Evolutionary conservation across 202 grass and related monocot genomes (phyloP).

Genomic region (Carex sylvatica): DNA sequence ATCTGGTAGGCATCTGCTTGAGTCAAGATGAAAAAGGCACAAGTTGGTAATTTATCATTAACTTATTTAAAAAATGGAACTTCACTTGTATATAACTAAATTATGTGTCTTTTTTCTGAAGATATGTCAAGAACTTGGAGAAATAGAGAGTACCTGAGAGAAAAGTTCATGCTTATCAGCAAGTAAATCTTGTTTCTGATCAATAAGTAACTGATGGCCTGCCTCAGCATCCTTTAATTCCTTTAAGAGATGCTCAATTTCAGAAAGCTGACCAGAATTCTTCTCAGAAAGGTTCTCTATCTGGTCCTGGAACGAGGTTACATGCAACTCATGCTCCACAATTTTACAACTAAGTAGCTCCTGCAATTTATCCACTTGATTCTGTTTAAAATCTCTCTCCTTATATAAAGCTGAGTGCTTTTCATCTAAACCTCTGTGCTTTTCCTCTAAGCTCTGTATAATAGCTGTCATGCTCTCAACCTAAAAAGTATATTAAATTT

Average conservation of each 20-base stretch:
- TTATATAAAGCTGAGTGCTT: constrained; percentile 12
- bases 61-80: neutral
- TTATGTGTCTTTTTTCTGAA: neutral
- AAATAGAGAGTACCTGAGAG: constrained; percentile 21
- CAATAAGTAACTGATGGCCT: constrained; percentile 1
- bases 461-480: constrained; percentile 20
- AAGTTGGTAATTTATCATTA: neutral
- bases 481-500: constrained; percentile 14
- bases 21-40: neutral
- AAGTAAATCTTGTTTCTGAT: constrained; percentile 30
- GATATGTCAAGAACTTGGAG: neutral
- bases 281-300: constrained; percentile 27
- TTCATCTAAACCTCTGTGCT: constrained; percentile 26
- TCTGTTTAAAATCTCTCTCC: constrained; percentile 5
- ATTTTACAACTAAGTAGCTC: constrained; percentile 27
- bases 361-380: constrained; percentile 12
- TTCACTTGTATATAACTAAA: constrained; percentile 1
- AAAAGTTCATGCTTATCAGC: constrained; percentile 29
- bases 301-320: constrained; percentile 16
- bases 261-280: constrained; percentile 26
- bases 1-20: neutral
- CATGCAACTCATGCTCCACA: constrained; percentile 25
- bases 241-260: constrained; percentile 25
- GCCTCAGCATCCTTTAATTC: constrained; percentile 26
- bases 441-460: constrained; percentile 26